Evolutionary conservation across 176 grass and related monocot species (phyloP), one percentile per base, ranked within the genome.

Genomic region (barley (Hordeum vulgare)): DNA sequence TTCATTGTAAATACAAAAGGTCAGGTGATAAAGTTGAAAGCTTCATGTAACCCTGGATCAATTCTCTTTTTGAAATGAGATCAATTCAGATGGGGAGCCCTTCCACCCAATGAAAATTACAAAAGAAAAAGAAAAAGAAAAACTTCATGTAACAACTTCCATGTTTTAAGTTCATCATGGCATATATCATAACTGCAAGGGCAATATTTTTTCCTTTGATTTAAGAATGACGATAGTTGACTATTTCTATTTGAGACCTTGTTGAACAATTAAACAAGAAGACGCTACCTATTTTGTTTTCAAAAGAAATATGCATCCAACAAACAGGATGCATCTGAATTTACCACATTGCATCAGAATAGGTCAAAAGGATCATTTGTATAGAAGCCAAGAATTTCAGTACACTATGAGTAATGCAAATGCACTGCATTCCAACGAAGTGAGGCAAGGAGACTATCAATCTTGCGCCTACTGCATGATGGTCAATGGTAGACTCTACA

Each of bases 1-100:
- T 89, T 83, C 83, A 90, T 83, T 84, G 67, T 18, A 86, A 87
- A 83, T n/a, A 40, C 71, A 54, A 90, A 78, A 51, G 27, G 25
- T 87, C 61, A 87, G 80, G 76, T 26, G 82, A 74, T 36, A 59
- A 77, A 86, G 15, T 36, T 66, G 17, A 84, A n/a, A n/a, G n/a
- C n/a, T n/a, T n/a, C n/a, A n/a, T n/a, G n/a, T n/a, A n/a, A n/a
- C n/a, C n/a, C n/a, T n/a, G n/a, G n/a, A n/a, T n/a, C n/a, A n/a
- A n/a, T n/a, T n/a, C n/a, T n/a, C n/a, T n/a, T n/a, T n/a, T n/a
- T n/a, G n/a, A n/a, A n/a, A n/a, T n/a, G n/a, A n/a, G n/a, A n/a
- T n/a, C n/a, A n/a, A n/a, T n/a, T n/a, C n/a, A n/a, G n/a, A n/a
- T n/a, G n/a, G 45, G 45, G 45, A 49, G 45, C 45, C 45, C 45